These are phyloP conservation scores for Ceratocystiopsis brevicomis DNA, from an alignment of 2,329 filamentous ascomycete species.

Conservation along the genomic window DNA sequence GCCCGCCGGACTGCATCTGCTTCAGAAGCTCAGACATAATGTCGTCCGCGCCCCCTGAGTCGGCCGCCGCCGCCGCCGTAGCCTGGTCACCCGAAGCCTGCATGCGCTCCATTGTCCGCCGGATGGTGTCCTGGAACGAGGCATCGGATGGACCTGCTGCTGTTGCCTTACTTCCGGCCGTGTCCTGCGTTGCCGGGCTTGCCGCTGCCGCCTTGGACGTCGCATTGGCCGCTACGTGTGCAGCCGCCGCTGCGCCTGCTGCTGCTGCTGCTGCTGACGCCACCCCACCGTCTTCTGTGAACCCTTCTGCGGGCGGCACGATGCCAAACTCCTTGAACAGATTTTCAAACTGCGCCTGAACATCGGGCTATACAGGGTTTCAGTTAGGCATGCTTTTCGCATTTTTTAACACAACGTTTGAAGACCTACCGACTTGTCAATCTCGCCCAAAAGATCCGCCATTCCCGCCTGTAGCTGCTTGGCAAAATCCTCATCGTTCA, in stretches of 20 bases:
- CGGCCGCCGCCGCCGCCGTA: conserved; percentile 54
- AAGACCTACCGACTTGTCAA: conserved; percentile 37
- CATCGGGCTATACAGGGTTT: conserved; percentile 33
- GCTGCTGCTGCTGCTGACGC: conserved; percentile 10
- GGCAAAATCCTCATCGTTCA: conserved; percentile 61
- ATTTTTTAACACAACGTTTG: not conserved
- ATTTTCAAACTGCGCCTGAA: conserved; percentile 61
- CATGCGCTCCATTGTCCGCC: conserved; percentile 91
- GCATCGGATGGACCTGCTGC: conserved; percentile 21
- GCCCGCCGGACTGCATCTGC: conserved; percentile 49
- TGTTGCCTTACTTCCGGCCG: conserved; percentile 12
- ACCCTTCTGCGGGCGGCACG: not conserved
- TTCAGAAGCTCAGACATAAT: conserved; percentile 85
- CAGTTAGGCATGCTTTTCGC: too few relatives aligned
- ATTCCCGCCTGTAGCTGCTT: conserved; percentile 80
- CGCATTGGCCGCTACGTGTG: conserved; percentile 8
- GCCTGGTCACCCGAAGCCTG: conserved; percentile 72
- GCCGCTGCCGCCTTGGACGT: conserved; percentile 16
- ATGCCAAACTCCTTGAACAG: conserved; percentile 53
- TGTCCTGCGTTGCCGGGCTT: conserved; percentile 14
- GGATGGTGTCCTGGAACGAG: conserved; percentile 81
- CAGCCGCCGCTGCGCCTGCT: conserved; percentile 11
- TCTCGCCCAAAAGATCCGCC: conserved; percentile 59
- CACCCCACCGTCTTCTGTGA: conserved; percentile 7
- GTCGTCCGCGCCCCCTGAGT: conserved; percentile 42